Evolutionary conservation across 2,329 filamentous ascomycete genomes (phyloP).

Genomic region (Aspergillus neotritici): DNA sequence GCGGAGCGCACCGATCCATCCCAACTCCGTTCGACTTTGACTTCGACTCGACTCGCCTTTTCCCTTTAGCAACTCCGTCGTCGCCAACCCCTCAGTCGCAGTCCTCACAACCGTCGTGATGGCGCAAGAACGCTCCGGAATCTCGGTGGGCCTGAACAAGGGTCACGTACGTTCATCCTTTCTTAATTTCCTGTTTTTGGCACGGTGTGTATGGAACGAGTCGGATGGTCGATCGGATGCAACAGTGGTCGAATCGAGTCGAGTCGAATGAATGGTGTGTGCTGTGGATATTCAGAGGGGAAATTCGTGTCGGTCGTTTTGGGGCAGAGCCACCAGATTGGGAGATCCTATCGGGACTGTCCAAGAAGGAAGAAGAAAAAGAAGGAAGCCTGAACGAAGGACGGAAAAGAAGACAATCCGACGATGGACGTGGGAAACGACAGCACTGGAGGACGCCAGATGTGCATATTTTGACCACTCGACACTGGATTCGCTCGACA

Average conservation of each 20-base stretch:
- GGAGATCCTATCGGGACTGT: background rate
- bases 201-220: slow-evolving; percentile 3
- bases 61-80: slow-evolving; percentile 27
- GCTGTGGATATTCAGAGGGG: background rate
- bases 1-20: too few relatives aligned
- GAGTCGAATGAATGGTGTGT: slow-evolving; percentile 8
- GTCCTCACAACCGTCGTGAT: slow-evolving; percentile 40
- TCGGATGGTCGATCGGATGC: slow-evolving; percentile 10
- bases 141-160: slow-evolving; percentile 59
- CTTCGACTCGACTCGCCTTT: too few relatives aligned
- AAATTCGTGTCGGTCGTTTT: background rate
- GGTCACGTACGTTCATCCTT: slow-evolving; percentile 56
- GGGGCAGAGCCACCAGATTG: slow-evolving; percentile 1
- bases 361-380: background rate
- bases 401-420: too few relatives aligned
- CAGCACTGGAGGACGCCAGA: too few relatives aligned
- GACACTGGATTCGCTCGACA: slow-evolving; percentile 3
- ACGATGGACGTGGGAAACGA: too few relatives aligned
- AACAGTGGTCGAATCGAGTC: slow-evolving; percentile 12
- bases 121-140: slow-evolving; percentile 48
- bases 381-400: background rate
- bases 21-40: slow-evolving; percentile 8
- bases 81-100: slow-evolving; percentile 27
- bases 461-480: background rate
- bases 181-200: slow-evolving; percentile 3